Base-by-base conservation (phyloP, 495 filamentous ascomycete genomes). In the Penicillium tannophilum region DNA sequence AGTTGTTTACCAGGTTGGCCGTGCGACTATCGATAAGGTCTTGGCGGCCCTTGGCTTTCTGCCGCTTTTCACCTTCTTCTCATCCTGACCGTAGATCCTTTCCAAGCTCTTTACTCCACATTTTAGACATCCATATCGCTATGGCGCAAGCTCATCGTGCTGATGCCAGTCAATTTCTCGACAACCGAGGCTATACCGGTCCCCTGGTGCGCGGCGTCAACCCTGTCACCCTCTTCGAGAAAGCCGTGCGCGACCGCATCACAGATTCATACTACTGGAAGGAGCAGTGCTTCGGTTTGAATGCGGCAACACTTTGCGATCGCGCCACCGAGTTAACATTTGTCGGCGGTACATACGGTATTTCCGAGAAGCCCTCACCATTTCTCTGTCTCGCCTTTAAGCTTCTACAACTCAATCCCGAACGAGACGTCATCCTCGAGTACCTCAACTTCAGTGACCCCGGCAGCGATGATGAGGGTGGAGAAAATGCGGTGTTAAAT, bases 381-480 rank as follows among this genome's bases (percentile, higher is more conserved):
- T 99, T 99, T 65, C 84, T 99, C 17, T 99, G 94, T 66, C 85
- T 99, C 12, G 88, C 86, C 28, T 96, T 98, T 76, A 99, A 99
- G 79, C 79, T 99, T 23, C 83, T 97, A 16, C 92, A 97, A 73
- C 82, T 99, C 23, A 85, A 85, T 52, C 95, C 94, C 5, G 79
- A 82, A 47, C 85, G 87, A 60, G 88, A 88, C 51, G 84, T 98
- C 43, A 75, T 99, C n/a, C 70, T 86, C 33, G 89, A 90, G 64
- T 96, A 97, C 64, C 76, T 99, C 51, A 70, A 84, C 44, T 88
- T 83, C 67, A 72, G 69, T 44, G 77, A 80, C 52, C 74, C 77
- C 0, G 71, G 66, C 48, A 70, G 66, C 52, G 76, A 72, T 41
- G 64, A 62, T 1, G 72, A 74, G n/a, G 66, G 62, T 4, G 63